Base-by-base conservation (phyloP, 441 rosid species). In the Geranium incanum region DNA sequence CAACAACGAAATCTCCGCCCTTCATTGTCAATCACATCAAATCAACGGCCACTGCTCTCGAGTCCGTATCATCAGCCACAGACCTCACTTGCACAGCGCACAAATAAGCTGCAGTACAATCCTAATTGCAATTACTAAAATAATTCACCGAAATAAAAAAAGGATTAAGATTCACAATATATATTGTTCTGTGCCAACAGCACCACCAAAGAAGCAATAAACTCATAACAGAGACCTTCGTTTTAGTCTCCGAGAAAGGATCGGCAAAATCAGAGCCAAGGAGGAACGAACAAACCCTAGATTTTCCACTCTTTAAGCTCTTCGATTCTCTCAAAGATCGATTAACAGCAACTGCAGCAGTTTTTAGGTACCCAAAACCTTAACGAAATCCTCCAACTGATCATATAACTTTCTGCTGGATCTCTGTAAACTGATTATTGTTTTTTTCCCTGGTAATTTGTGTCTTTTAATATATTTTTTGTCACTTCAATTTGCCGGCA, bases 221-320 rank as follows among this genome's bases (percentile, higher is more conserved):
- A n/a, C 64, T 21, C 64, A 18, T 59, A 59, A 59, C 60, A 55
- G 19, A 55, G 64, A 18, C 64, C 64, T 59, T 50, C 13, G 15
- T 59, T 59, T 59, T 43, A 59, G 64, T 59, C 64, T 59, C 64
- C 64, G 33, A 59, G 64, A 59, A 59, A 59, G 64, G 64, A 59
- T 59, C 64, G 64, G 64, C 64, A 59, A 21, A 59, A 16, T 59
- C 64, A 59, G 64, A 59, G 64, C 11, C 28, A 19, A 18, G 64
- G 19, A 59, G 28, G 50, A 5, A 43, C 64, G 19, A 21, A 59
- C 6, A 16, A 59, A 59, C 64, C 64, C 64, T 59, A 59, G 64
- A 59, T 59, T 59, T 59, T 59, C 21, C 64, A 1, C 33, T 18
- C 23, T 57, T 21, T 6, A 57, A 21, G 63, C 18, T 57, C 21